Percentiles rank a stretch among this genome's conserved stretches.
These are phyloP conservation scores for Rubia tinctorum DNA, from an alignment of 305 asterid genomes.

Conservation along the genomic window DNA sequence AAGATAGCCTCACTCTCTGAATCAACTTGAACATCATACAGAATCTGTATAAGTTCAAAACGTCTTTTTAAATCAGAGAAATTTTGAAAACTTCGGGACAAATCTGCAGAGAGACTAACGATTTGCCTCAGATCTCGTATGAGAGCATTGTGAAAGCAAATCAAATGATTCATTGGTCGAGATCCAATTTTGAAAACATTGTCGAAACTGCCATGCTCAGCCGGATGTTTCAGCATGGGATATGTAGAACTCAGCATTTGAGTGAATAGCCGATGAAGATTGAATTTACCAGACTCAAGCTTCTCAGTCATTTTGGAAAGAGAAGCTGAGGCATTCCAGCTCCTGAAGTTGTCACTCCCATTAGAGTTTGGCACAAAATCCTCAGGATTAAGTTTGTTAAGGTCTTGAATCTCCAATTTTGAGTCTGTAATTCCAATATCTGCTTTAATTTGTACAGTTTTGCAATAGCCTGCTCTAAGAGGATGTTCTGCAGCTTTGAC, in stretches of 20 bases:
- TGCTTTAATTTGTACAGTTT: conserved; percentile 41
- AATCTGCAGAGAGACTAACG: conserved; percentile 51
- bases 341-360: conserved; percentile 21
- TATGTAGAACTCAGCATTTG: conserved; percentile 38
- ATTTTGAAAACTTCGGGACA: conserved; percentile 38
- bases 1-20: conserved; percentile 72
- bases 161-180: conserved; percentile 60
- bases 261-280: conserved; percentile 46
- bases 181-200: conserved; percentile 35
- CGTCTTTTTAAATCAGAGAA: conserved; percentile 49
- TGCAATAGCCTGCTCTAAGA: conserved; percentile 52
- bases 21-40: conserved; percentile 57
- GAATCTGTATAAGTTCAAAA: conserved; percentile 44
- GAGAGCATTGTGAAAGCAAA: conserved; percentile 68
- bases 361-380: conserved; percentile 26
- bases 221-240: conserved; percentile 29
- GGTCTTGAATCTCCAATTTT: conserved; percentile 17
- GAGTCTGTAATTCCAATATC: conserved; percentile 24
- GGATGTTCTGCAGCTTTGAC: conserved; percentile 49
- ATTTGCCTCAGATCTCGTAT: conserved; percentile 56
- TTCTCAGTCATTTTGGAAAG: conserved; percentile 32
- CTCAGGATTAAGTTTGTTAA: conserved; percentile 14
- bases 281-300: conserved; percentile 33
- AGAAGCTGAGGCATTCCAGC: conserved; percentile 39
- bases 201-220: conserved; percentile 22